phyloP scores from a whole-genome alignment of 2,329 filamentous ascomycete genomes.

The Colletotrichum neosansevieriae region DNA sequence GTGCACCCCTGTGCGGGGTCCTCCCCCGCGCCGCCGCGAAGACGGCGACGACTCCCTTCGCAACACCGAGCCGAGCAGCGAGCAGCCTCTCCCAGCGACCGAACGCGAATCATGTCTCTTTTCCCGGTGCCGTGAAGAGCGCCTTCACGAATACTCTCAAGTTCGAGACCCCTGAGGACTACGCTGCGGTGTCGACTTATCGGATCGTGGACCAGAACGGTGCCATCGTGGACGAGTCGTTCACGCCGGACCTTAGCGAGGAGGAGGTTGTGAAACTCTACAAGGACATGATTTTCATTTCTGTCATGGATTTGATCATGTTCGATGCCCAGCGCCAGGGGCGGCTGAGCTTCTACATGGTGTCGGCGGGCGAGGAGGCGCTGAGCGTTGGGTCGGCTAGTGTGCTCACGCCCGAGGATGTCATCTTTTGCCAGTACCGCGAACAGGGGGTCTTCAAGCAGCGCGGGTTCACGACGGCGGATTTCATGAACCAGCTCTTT shows the following conservation, averaged over 20 bases:
- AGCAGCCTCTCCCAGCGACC: slow-evolving; percentile 68
- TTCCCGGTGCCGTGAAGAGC: slow-evolving; percentile 95
- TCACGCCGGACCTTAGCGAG: slow-evolving; percentile 77
- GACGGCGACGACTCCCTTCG: slow-evolving; percentile 38
- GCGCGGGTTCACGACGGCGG: slow-evolving; percentile 84
- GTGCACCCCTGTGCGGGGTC: slow-evolving; percentile 46
- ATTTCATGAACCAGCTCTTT: slow-evolving; percentile 97
- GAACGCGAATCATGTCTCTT: slow-evolving; percentile 71
- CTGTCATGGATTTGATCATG: slow-evolving; percentile 97
- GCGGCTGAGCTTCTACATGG: slow-evolving; percentile 97
- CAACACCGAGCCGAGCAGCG: slow-evolving; percentile 51
- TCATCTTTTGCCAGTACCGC: slow-evolving; percentile 94
- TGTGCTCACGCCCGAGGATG: slow-evolving; percentile 84
- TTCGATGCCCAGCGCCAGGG: slow-evolving; percentile 97
- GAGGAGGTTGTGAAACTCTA: slow-evolving; percentile 70
- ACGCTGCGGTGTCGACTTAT: slow-evolving; percentile 88
- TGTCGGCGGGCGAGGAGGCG: slow-evolving; percentile 93
- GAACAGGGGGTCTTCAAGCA: slow-evolving; percentile 93
- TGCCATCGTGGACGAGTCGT: slow-evolving; percentile 79
- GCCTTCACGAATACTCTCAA: slow-evolving; percentile 85
- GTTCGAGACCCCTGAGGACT: slow-evolving; percentile 80
- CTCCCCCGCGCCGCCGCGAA: slow-evolving; percentile 40
- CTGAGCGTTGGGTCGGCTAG: slow-evolving; percentile 91
- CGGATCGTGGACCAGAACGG: slow-evolving; percentile 92
- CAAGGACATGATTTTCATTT: slow-evolving; percentile 74